Percentiles rank a stretch among this genome's conserved stretches.
Evolutionary conservation across 768 basidiomycete species (phyloP).

Genomic region (Inosperma sp.): DNA sequence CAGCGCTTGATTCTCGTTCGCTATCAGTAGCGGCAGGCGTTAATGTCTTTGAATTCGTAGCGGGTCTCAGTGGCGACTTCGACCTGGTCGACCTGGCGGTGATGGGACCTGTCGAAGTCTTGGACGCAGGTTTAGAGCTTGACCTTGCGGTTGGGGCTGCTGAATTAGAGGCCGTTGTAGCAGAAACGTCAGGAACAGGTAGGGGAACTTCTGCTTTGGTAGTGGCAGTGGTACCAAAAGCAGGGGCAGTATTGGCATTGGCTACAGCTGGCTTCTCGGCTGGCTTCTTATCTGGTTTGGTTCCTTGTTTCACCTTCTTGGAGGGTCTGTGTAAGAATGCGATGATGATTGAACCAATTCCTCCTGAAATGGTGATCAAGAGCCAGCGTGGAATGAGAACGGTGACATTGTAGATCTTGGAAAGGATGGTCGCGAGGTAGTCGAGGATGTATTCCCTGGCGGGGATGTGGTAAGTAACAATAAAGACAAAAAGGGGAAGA

Average conservation of each 20-base stretch:
- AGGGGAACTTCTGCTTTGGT: conserved; percentile 5
- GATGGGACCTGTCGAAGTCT: not conserved
- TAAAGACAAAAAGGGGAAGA: not conserved
- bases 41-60: conserved; percentile 7
- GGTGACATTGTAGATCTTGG: conserved; percentile 48
- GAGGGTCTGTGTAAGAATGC: conserved; percentile 52
- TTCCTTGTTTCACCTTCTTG: conserved; percentile 11
- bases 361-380: conserved; percentile 61
- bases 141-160: conserved; percentile 7
- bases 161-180: conserved; percentile 3
- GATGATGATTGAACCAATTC: conserved; percentile 61
- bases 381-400: conserved; percentile 67
- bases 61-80: conserved; percentile 7
- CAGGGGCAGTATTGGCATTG: not conserved
- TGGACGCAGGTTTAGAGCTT: not conserved
- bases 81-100: conserved; percentile 1
- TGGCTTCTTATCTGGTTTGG: not conserved
- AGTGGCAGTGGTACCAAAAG: not conserved
- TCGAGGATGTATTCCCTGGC: conserved; percentile 66
- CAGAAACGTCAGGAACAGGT: not conserved
- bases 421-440: conserved; percentile 46
- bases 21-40: conserved; percentile 16
- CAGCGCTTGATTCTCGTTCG: conserved; percentile 18
- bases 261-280: too few species aligned
- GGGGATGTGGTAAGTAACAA: not conserved